Percentiles rank a stretch among this genome's conserved stretches.
Evolutionary conservation across 148 eudicot genomes (phyloP).

Genomic region (Cornus suecica): DNA sequence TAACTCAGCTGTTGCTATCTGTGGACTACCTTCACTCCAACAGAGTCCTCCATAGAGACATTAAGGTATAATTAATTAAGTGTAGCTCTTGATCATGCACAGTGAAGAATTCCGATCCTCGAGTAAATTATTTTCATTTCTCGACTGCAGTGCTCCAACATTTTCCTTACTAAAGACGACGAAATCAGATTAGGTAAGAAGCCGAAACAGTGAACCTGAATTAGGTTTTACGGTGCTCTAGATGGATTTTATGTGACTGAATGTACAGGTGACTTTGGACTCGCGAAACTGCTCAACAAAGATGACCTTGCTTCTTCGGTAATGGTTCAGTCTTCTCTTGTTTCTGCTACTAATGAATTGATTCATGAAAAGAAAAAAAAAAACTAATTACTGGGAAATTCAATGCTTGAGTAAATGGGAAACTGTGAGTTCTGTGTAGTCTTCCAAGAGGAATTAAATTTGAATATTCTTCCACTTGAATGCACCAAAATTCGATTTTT

Average conservation of each 20-base stretch:
- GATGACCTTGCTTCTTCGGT: constrained; percentile 68
- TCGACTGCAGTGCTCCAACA: constrained; percentile 66
- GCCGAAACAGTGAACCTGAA: neutral
- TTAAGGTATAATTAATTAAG: constrained; percentile 82
- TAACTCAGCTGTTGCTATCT: constrained; percentile 67
- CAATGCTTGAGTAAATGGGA: no score
- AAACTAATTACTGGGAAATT: no score
- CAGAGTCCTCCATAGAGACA: constrained; percentile 76
- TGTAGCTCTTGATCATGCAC: no score
- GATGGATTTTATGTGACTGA: constrained; percentile 2
- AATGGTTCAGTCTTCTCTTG: neutral
- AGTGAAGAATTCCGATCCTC: neutral
- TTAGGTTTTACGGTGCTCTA: neutral
- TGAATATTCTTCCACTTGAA: neutral
- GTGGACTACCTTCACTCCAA: constrained; percentile 76
- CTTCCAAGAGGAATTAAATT: neutral
- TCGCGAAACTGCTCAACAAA: constrained; percentile 61
- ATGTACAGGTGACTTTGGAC: constrained; percentile 70
- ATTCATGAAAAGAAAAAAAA: neutral
- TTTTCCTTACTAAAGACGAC: constrained; percentile 71
- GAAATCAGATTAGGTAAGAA: constrained; percentile 70
- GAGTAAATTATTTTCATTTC: neutral
- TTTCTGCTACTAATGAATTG: neutral
- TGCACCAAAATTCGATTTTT: neutral
- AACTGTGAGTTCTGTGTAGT: neutral